Evolutionary conservation across 371 early-diverging fungal species (phyloP).

Genomic region (Parasitella parasitica): DNA sequence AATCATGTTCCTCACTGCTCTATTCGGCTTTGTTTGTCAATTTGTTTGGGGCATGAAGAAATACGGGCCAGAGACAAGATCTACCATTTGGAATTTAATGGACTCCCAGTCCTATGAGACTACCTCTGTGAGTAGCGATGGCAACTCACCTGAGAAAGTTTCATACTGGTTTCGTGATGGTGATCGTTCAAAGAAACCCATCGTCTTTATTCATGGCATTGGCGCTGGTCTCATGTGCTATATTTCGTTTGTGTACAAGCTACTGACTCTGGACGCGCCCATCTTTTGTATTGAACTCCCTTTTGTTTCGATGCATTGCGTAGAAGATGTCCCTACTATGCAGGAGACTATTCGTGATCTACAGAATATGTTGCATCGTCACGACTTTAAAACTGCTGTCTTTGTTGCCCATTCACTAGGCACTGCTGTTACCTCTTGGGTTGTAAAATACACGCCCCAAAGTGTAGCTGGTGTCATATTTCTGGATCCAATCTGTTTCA

Average conservation of each 20-base stretch:
- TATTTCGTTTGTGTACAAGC: slow-evolving; percentile 44
- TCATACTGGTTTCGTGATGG: slow-evolving; percentile 56
- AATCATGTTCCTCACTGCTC: slow-evolving; percentile 22
- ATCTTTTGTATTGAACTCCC: slow-evolving; percentile 71
- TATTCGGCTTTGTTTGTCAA: slow-evolving; percentile 22
- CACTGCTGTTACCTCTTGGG: slow-evolving; percentile 57
- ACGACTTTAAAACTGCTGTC: slow-evolving; percentile 57
- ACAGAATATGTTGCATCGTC: slow-evolving; percentile 57
- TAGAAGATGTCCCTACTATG: slow-evolving; percentile 61
- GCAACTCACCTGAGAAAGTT: slow-evolving; percentile 23
- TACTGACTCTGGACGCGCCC: slow-evolving; percentile 51
- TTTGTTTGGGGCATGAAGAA: slow-evolving; percentile 35
- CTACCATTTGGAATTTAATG: slow-evolving; percentile 29
- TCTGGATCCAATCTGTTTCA: slow-evolving; percentile 71
- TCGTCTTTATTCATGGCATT: slow-evolving; percentile 76
- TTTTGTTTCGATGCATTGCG: slow-evolving; percentile 66
- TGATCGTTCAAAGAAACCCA: slow-evolving; percentile 51
- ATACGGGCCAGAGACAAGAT: slow-evolving; percentile 37
- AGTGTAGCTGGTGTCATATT: slow-evolving; percentile 55
- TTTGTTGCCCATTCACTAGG: slow-evolving; percentile 74
- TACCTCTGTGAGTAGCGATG: neutral
- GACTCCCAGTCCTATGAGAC: slow-evolving; percentile 22
- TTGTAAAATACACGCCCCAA: slow-evolving; percentile 44
- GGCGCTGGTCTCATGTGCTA: slow-evolving; percentile 68
- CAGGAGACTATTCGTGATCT: slow-evolving; percentile 62